These are phyloP conservation scores for Metschnikowia lachancei DNA, from an alignment of 805 yeast species.

Conservation along the genomic window DNA sequence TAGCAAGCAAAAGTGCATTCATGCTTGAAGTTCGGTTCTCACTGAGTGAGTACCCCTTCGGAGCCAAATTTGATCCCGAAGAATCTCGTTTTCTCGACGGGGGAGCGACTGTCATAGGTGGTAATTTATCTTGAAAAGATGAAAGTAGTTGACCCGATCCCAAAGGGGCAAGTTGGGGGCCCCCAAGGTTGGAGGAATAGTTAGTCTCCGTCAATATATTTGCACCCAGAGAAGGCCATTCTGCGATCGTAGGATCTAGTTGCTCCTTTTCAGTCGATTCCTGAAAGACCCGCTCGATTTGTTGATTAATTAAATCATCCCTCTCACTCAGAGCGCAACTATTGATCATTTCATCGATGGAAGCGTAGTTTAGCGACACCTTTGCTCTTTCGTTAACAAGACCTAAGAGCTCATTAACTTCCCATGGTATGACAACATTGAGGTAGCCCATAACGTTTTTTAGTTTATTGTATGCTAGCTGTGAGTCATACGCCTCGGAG, in stretches of 20 bases:
- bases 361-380: slow-evolving; percentile 46
- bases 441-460: slow-evolving; percentile 44
- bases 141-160: background rate
- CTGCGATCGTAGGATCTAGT: background rate
- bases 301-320: slow-evolving; percentile 1
- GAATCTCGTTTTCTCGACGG: slow-evolving; percentile 4
- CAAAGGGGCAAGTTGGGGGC: background rate
- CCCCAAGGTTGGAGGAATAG: background rate
- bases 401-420: slow-evolving; percentile 51
- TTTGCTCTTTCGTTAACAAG: slow-evolving; percentile 45
- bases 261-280: background rate
- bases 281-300: background rate
- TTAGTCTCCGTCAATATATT: background rate
- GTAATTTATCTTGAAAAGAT: slow-evolving; percentile 13
- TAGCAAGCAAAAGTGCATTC: slow-evolving; percentile 17
- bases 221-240: slow-evolving; percentile 2
- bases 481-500: slow-evolving; percentile 18
- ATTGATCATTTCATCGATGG: slow-evolving; percentile 60
- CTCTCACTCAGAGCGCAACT: slow-evolving; percentile 52
- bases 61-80: background rate
- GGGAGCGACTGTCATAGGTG: slow-evolving; percentile 12
- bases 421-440: slow-evolving; percentile 58
- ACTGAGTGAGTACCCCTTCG: slow-evolving; percentile 1
- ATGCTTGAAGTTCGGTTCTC: slow-evolving; percentile 11
- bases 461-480: slow-evolving; percentile 42